These are phyloP conservation scores for Forsythia suspensa DNA, from an alignment of 257 asterid species.

Conservation along the genomic window DNA sequence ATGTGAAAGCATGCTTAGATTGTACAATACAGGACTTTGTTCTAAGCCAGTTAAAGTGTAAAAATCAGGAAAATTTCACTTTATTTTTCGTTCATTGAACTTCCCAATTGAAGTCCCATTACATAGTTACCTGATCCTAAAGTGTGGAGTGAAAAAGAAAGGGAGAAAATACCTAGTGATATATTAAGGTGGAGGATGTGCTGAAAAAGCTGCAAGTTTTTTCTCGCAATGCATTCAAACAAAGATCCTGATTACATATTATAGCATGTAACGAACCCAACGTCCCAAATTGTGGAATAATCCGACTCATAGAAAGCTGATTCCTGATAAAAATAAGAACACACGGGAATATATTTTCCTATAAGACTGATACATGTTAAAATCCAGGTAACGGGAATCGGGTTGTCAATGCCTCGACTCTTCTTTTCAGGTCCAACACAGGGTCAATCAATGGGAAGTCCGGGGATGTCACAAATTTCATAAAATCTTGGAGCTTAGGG, in stretches of 20 bases:
- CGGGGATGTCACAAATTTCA: slow-evolving; percentile 62
- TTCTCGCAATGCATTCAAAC: slow-evolving; percentile 16
- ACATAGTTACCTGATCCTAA: too few species aligned
- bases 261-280: neutral
- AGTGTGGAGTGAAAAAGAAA: too few species aligned
- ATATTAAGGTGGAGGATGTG: too few species aligned
- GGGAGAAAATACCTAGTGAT: too few species aligned
- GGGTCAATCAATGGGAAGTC: slow-evolving; percentile 58
- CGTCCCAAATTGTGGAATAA: neutral
- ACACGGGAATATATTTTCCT: neutral
- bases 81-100: too few species aligned
- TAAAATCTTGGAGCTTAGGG: slow-evolving; percentile 79
- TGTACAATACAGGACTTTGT: neutral
- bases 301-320: neutral
- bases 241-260: neutral
- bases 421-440: slow-evolving; percentile 53
- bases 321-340: neutral
- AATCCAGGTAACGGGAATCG: slow-evolving; percentile 83
- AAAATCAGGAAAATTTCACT: too few species aligned
- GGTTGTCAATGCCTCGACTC: slow-evolving; percentile 78
- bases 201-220: neutral
- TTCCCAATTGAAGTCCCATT: too few species aligned
- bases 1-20: slow-evolving; percentile 42
- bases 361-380: slow-evolving; percentile 16
- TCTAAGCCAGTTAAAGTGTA: too few species aligned